Evolutionary conservation across 805 yeast species (phyloP), one percentile per base, ranked within the genome.

Genomic region (Yamadazyma nakazawae): DNA sequence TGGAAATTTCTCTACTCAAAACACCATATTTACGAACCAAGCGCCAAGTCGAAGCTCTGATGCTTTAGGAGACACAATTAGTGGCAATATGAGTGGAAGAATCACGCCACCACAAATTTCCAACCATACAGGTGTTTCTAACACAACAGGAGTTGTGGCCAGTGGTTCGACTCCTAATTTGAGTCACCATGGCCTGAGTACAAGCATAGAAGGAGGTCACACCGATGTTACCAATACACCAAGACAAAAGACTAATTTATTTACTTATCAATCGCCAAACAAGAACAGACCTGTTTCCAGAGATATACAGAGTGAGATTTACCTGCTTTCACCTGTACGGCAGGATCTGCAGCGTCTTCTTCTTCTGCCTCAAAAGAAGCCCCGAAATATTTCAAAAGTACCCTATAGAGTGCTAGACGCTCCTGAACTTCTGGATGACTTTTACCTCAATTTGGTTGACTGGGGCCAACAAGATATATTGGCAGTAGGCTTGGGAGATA

Each of bases 341-440:
- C 86, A 85, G 48, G 98, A 91, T 54, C 81, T 92, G 1, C 96
- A 91, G 56, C 78, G 80, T 55, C 66, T 91, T 21, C 70, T 94
- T 37, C 67, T 91, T 42, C 84, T 92, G 1, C 97, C 97, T 0
- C 84, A 85, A 47, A 88, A 84, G 64, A 85, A 81, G 58, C 80
- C 85, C 1, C 70, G 99, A 38, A 77, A 79, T 26, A 87, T 94
- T 17, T 75, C 94, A 3, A 88, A 86, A 59, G 88, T 90, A 0
- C 98, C 99, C 0, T 90, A 85, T 59, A 76, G 96, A 46, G 97
- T 92, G 5, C 75, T 92, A 37, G 99, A 92, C 67, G 99, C 99
- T 0, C 99, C 98, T 0, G 96, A 89, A 40, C 71, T 94, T 18
- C 89, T 89, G 5, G 98, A 94, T 62, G 98, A 92, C 62, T 92